Evolutionary conservation across 1,284 basidiomycete genomes (phyloP).

Genomic region (Microstroma glucosiphilum): DNA sequence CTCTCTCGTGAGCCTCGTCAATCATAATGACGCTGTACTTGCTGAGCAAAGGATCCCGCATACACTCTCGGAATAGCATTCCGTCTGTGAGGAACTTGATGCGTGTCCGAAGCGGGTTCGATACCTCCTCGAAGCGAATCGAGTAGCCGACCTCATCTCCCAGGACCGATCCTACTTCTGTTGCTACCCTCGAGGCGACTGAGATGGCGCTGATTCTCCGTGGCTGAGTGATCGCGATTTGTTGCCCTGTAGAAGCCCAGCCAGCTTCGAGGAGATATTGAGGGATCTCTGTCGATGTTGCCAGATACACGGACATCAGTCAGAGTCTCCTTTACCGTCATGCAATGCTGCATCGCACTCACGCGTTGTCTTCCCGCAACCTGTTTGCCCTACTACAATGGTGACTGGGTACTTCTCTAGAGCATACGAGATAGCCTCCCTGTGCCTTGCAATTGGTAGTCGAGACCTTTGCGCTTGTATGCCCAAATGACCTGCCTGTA

Average conservation of each 20-base stretch:
- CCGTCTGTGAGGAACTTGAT: constrained; percentile 48
- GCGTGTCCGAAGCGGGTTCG: constrained; percentile 41
- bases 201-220: constrained; percentile 49
- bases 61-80: constrained; percentile 37
- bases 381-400: constrained; percentile 59
- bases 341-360: constrained; percentile 7
- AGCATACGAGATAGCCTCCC: constrained; percentile 71
- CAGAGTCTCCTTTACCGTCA: not conserved
- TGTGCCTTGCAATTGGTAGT: constrained; percentile 81
- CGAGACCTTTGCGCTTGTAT: constrained; percentile 69
- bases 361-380: constrained; percentile 43
- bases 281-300: constrained; percentile 66
- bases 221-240: constrained; percentile 51
- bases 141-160: constrained; percentile 68
- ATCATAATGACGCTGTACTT: constrained; percentile 52
- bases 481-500: constrained; percentile 47
- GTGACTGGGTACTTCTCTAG: constrained; percentile 75
- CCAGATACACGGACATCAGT: not conserved
- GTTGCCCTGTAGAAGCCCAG: constrained; percentile 41
- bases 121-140: constrained; percentile 52
- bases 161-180: constrained; percentile 55
- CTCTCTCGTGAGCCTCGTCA: constrained; percentile 54
- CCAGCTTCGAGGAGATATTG: constrained; percentile 84
- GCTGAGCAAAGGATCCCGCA: constrained; percentile 38
- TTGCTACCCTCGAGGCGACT: constrained; percentile 51